phyloP scores from a whole-genome alignment of 1,139 yeast genomes.

The Yamadazyma triangularis region DNA sequence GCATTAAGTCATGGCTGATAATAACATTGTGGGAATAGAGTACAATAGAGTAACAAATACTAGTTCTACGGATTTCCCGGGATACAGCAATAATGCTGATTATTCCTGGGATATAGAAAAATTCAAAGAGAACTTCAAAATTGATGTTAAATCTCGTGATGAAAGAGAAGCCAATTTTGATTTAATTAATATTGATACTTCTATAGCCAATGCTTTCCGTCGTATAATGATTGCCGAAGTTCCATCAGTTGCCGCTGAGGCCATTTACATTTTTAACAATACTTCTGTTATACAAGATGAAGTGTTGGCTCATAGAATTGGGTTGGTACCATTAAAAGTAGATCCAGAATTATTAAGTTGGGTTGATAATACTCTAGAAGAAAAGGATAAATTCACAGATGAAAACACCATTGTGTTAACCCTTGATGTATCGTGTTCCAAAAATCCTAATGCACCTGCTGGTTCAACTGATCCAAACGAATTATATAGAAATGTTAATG shows the following conservation, averaged over 20 bases:
- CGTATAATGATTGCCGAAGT: conserved; percentile 96
- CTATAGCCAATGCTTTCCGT: conserved; percentile 93
- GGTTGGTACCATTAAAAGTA: conserved; percentile 82
- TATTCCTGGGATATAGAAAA: conserved; percentile 81
- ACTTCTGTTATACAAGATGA: conserved; percentile 97
- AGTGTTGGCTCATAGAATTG: conserved; percentile 91
- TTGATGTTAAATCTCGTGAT: conserved; percentile 59
- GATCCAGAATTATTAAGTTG: conserved; percentile 85
- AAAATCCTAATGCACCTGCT: conserved; percentile 78
- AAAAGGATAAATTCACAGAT: conserved; percentile 70
- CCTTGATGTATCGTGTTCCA: conserved; percentile 77
- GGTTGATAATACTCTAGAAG: conserved; percentile 66
- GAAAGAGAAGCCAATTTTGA: conserved; percentile 84
- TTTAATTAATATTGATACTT: conserved; percentile 79
- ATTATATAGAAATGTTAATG: conserved; percentile 75
- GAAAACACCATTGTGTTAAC: conserved; percentile 84
- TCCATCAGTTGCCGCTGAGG: conserved; percentile 93
- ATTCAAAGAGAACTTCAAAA: conserved; percentile 67
- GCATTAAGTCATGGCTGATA: conserved; percentile 44
- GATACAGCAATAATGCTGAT: conserved; percentile 60
- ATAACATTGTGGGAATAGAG: conserved; percentile 75
- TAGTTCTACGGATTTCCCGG: conserved; percentile 86
- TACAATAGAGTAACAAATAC: conserved; percentile 89
- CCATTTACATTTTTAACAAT: conserved; percentile 84
- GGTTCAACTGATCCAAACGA: conserved; percentile 79